Evolutionary conservation across 805 yeast species (phyloP).

Genomic region (Scheffersomyces ergatensis): DNA sequence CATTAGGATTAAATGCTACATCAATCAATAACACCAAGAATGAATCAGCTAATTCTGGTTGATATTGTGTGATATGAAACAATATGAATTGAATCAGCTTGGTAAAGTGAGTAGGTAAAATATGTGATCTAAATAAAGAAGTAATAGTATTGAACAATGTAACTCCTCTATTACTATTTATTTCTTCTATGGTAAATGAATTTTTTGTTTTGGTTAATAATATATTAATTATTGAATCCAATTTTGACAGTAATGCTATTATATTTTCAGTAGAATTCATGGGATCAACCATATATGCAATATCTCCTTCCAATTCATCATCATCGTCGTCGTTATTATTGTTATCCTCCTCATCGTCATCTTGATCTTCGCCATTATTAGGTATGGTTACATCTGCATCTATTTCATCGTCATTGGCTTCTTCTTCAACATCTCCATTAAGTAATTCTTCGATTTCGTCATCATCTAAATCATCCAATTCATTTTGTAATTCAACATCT

Average conservation of each 20-base stretch:
- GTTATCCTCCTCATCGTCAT: conserved; percentile 36
- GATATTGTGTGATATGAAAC: conserved; percentile 78
- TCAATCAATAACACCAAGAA: conserved; percentile 80
- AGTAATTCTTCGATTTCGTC: conserved; percentile 53
- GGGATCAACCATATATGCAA: conserved; percentile 44
- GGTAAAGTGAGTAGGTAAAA: conserved; percentile 90
- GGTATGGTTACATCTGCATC: conserved; percentile 49
- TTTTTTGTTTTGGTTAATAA: conserved; percentile 51
- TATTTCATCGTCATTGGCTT: conserved; percentile 49
- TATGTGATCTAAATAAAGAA: conserved; percentile 74
- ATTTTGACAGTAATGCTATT: conserved; percentile 58
- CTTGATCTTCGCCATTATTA: conserved; percentile 20
- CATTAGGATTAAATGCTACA: conserved; percentile 69
- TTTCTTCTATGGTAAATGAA: conserved; percentile 48
- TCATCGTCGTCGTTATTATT: conserved; percentile 18
- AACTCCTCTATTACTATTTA: conserved; percentile 64
- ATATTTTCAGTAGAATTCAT: conserved; percentile 42
- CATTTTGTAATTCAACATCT: conserved; percentile 90
- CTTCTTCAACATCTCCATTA: conserved; percentile 47
- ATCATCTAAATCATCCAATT: conserved; percentile 80
- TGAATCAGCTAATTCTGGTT: conserved; percentile 80
- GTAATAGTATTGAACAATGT: conserved; percentile 69
- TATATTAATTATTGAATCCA: conserved; percentile 65
- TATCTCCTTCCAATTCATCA: conserved; percentile 26
- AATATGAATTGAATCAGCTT: conserved; percentile 81